Conservation (phyloP, 257 asterid species). For the Primulina tabacum region DNA sequence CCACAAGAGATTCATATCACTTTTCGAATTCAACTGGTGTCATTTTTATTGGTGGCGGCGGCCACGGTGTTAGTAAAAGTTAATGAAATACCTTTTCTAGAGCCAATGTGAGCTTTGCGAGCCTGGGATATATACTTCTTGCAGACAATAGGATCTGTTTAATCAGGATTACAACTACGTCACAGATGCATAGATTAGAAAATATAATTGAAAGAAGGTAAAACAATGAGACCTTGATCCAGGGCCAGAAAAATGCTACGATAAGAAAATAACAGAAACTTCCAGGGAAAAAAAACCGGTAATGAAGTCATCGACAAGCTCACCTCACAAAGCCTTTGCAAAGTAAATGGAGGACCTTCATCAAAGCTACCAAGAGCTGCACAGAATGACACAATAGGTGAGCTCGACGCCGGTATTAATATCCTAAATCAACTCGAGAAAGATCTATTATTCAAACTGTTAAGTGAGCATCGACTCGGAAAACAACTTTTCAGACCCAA, state of each 20-base stretch:
- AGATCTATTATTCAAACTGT: conserved; percentile 5
- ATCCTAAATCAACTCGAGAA: conserved; percentile 11
- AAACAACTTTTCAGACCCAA: conserved; percentile 6
- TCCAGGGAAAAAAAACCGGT: conserved; percentile 11
- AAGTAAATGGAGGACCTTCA: conserved; percentile 94
- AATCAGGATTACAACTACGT: conserved; percentile 21
- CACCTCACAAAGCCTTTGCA: conserved; percentile 98
- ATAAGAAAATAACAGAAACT: conserved; percentile 1
- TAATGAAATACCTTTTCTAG: conserved; percentile 75
- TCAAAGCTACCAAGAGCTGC: conserved; percentile 83
- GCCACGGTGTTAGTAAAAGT: neutral
- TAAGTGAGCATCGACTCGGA: neutral
- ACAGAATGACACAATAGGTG: conserved; percentile 17
- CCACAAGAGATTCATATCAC: neutral
- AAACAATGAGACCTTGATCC: neutral
- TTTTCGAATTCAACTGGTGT: neutral
- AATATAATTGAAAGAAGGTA: conserved; percentile 1
- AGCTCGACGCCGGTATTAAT: neutral
- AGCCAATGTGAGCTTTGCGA: conserved; percentile 83
- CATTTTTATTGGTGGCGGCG: neutral
- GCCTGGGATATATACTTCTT: conserved; percentile 72
- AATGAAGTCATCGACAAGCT: conserved; percentile 11
- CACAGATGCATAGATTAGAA: neutral
- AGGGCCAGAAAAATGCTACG: conserved; percentile 6
- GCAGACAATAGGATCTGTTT: conserved; percentile 80